Conservation (phyloP, 2,329 filamentous ascomycete species). For the Fusarium sp. region DNA sequence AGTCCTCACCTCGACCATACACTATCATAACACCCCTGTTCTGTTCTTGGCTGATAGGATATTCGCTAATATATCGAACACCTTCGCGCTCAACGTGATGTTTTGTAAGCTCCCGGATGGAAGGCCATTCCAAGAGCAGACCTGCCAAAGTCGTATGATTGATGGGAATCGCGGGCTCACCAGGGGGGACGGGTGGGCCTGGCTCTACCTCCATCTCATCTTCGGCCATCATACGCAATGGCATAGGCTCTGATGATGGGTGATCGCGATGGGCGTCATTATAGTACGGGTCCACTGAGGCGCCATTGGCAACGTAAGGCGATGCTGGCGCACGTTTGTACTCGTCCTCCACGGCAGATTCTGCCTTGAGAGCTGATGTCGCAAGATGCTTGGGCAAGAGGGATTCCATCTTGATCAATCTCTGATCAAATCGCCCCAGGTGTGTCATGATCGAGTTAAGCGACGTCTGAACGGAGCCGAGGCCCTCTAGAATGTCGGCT, state of each 20-base stretch:
- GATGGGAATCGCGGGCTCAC: constrained; percentile 76
- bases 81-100: constrained; percentile 58
- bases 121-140: constrained; percentile 77
- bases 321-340: constrained; percentile 38
- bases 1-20: constrained; percentile 81
- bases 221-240: constrained; percentile 49
- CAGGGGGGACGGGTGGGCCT: constrained; percentile 62
- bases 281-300: constrained; percentile 34
- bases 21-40: constrained; percentile 77
- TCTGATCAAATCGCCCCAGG: constrained; percentile 51
- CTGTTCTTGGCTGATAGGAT: constrained; percentile 80
- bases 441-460: constrained; percentile 50
- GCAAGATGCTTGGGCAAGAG: constrained; percentile 35
- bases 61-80: constrained; percentile 70
- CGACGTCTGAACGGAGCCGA: constrained; percentile 53
- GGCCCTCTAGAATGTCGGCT: constrained; percentile 67
- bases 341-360: constrained; percentile 45
- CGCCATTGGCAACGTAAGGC: constrained; percentile 36
- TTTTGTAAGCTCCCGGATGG: constrained; percentile 71
- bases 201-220: constrained; percentile 62
- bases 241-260: constrained; percentile 39
- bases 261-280: constrained; percentile 40
- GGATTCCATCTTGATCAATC: constrained; percentile 49
- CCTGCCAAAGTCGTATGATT: constrained; percentile 94
- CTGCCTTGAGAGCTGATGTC: constrained; percentile 38